phyloP scores from a whole-genome alignment of 306 rosid species.

The Trifolium pratense region DNA sequence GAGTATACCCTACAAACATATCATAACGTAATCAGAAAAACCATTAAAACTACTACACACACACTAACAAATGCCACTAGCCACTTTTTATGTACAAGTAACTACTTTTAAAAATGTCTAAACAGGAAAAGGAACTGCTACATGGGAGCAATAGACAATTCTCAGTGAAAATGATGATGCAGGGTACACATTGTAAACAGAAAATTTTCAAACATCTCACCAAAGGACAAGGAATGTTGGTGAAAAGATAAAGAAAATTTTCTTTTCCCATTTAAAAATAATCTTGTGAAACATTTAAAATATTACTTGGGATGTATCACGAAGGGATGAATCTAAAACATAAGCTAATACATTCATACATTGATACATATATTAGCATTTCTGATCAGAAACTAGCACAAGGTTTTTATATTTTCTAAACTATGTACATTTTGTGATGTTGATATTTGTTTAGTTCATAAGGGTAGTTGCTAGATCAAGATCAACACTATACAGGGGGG shows the following conservation, averaged over 20 bases:
- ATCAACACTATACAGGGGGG: neutral
- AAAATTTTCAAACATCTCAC: neutral
- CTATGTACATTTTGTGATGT: neutral
- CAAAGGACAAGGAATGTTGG: neutral
- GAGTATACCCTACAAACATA: conserved; percentile 71
- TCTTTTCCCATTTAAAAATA: neutral
- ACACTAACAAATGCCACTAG: conserved; percentile 8
- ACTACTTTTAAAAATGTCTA: neutral
- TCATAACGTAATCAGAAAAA: conserved; percentile 26
- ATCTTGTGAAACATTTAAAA: neutral
- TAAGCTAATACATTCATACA: neutral
- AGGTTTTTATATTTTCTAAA: conserved; percentile 25
- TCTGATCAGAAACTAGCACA: conserved; percentile 7
- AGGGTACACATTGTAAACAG: neutral
- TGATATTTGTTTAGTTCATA: conserved; percentile 13
- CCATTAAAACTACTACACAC: conserved; percentile 9
- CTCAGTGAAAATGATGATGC: neutral
- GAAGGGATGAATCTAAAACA: conserved; percentile 8
- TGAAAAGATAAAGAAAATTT: neutral
- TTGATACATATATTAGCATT: neutral
- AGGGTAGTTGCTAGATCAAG: conserved; percentile 13
- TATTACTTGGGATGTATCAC: neutral
- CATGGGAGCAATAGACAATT: neutral
- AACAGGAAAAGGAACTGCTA: neutral
- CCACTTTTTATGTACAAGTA: neutral